phyloP scores from a whole-genome alignment of 257 asterid species.

The Rehmannia glutinosa region DNA sequence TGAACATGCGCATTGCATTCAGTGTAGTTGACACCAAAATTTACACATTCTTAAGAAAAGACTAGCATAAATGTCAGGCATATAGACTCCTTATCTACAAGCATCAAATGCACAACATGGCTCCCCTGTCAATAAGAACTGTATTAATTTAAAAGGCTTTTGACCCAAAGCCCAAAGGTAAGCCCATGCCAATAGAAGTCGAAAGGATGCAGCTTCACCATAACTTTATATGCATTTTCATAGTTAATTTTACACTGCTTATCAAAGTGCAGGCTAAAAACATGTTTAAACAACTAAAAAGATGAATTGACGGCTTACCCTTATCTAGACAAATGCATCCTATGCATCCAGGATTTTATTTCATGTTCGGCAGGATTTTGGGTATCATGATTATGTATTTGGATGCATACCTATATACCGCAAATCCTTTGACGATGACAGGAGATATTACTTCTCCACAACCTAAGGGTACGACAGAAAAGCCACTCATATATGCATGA shows the following conservation, averaged over 20 bases:
- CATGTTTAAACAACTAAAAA: neutral
- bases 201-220: neutral
- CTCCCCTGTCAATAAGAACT: neutral
- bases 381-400: neutral
- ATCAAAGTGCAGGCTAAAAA: neutral
- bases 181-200: neutral
- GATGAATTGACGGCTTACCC: neutral
- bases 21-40: neutral
- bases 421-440: neutral
- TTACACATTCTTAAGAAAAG: too few relatives aligned
- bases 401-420: neutral
- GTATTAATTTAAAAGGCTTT: neutral
- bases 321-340: neutral
- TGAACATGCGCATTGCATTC: neutral
- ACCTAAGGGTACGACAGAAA: neutral
- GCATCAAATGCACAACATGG: neutral
- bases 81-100: neutral
- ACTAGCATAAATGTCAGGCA: too few relatives aligned
- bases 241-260: neutral
- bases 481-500: slow-evolving; percentile 8
- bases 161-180: neutral
- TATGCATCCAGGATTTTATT: neutral
- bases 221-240: neutral
- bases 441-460: slow-evolving; percentile 2
- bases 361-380: neutral